Base-by-base conservation (phyloP, 768 basidiomycete species). In the Daedaleopsis nitida region DNA sequence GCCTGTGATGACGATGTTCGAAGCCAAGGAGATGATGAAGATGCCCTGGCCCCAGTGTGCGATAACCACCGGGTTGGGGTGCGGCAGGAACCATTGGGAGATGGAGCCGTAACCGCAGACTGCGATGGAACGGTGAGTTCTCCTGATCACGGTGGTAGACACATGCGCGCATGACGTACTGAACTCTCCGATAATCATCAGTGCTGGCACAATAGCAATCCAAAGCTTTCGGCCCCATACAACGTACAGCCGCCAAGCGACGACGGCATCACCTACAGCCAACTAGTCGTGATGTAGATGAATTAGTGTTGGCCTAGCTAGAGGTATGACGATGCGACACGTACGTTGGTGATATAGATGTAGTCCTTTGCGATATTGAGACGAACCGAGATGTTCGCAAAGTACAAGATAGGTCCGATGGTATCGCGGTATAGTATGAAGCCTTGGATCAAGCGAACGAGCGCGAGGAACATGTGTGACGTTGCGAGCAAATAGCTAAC, bases 321-420 rank as follows among this genome's bases (percentile, higher is more conserved):
- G 3, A 43, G 13, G n/a, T 43, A 43, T 43, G 42, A 43, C 42
- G 27, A 32, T 8, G 42, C n/a, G 13, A 14, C 42, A 55, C 58
- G 12, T 57, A 64, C 63, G 43, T 47, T 60, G 21, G 58, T 60
- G 32, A 64, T 60, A 42, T 64, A 64, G 10, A 64, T 39, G 24
- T 61, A 43, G 44, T 64, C 63, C 47, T 64, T 64, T 19, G 44
- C 44, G n/a, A 45, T n/a, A 21, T 45, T 45, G 44, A 45, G 44
- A 10, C 44, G 44, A 21, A 45, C 44, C n/a, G 44, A 45, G 44
- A 45, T 45, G 17, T 45, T n/a, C 5, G 44, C 44, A 19, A 45
- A 45, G 44, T 45, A 45, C 9, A 45, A 17, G 1, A 45, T 45
- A 17, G 44, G 44, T 5, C 11, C 44, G 17, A 45, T 45, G 44